Evolutionary conservation across 2,329 filamentous ascomycete species (phyloP).

Genomic region (Mycocentrospora acerina): DNA sequence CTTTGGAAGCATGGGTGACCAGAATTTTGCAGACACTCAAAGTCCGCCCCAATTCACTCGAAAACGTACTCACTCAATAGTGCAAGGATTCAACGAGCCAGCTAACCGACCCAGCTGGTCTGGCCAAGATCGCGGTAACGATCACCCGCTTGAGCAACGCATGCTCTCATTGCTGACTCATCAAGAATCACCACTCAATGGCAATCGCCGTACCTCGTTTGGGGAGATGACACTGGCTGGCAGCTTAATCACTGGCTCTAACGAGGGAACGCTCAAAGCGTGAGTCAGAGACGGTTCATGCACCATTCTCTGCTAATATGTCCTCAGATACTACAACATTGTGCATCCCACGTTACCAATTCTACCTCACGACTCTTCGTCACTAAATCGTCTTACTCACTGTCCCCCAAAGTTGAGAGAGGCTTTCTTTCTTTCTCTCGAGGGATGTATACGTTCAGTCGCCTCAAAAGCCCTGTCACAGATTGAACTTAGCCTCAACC

Average conservation of each 20-base stretch:
- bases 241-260: constrained; percentile 36
- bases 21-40: constrained; percentile 31
- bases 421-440: constrained; percentile 38
- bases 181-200: constrained; percentile 35
- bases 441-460: constrained; percentile 36
- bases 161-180: constrained; percentile 24
- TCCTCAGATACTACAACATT: constrained; percentile 35
- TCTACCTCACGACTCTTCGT: constrained; percentile 33
- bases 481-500: constrained; percentile 25
- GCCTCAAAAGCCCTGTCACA: constrained; percentile 30
- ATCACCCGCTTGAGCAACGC: constrained; percentile 18
- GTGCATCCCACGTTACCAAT: constrained; percentile 41
- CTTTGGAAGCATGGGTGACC: constrained; percentile 30
- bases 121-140: constrained; percentile 38
- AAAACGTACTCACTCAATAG: constrained; percentile 43
- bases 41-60: constrained; percentile 34
- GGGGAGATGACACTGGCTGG: constrained; percentile 38
- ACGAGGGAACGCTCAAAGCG: constrained; percentile 40
- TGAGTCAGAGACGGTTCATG: constrained; percentile 11
- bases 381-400: constrained; percentile 37
- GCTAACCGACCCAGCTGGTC: constrained; percentile 38
- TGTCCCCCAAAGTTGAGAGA: constrained; percentile 40
- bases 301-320: constrained; percentile 12
- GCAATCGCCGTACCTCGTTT: constrained; percentile 37
- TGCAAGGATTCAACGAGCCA: constrained; percentile 37